Conservation (phyloP, 768 basidiomycete species). For the Suillus discolor region DNA sequence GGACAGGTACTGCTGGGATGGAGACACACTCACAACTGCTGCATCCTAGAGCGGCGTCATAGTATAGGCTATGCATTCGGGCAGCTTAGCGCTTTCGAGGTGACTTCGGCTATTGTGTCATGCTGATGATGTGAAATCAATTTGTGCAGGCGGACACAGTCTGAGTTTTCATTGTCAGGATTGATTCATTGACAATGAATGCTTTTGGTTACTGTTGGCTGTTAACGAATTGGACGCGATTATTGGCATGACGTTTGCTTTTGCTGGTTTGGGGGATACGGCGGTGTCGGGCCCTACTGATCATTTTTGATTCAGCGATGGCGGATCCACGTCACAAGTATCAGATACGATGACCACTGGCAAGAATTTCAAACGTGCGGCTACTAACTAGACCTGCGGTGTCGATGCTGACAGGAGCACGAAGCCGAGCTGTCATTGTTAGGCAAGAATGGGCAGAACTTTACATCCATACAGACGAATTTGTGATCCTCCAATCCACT, state of each 20-base stretch:
- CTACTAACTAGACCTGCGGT: neutral
- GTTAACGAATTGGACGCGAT: neutral
- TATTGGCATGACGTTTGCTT: constrained; percentile 1
- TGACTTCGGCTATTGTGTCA: constrained; percentile 16
- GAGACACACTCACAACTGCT: constrained; percentile 10
- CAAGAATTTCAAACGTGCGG: neutral
- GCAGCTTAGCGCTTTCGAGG: constrained; percentile 6
- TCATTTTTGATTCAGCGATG: constrained; percentile 1
- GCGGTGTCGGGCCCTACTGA: neutral
- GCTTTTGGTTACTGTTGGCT: neutral
- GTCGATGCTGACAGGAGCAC: neutral
- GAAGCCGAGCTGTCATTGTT: neutral
- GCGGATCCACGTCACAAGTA: neutral
- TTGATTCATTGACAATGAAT: neutral
- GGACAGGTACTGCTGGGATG: constrained; percentile 34
- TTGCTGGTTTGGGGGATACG: constrained; percentile 3
- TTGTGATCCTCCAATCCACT: neutral
- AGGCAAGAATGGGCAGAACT: neutral
- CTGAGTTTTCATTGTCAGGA: neutral
- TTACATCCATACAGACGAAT: neutral
- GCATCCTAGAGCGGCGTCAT: neutral
- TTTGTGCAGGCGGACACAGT: neutral
- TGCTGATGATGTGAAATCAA: constrained; percentile 17
- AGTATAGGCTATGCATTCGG: constrained; percentile 4
- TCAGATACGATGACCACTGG: neutral